Base-by-base conservation (phyloP, 306 rosid genomes). In the Cucurbita moschata region DNA sequence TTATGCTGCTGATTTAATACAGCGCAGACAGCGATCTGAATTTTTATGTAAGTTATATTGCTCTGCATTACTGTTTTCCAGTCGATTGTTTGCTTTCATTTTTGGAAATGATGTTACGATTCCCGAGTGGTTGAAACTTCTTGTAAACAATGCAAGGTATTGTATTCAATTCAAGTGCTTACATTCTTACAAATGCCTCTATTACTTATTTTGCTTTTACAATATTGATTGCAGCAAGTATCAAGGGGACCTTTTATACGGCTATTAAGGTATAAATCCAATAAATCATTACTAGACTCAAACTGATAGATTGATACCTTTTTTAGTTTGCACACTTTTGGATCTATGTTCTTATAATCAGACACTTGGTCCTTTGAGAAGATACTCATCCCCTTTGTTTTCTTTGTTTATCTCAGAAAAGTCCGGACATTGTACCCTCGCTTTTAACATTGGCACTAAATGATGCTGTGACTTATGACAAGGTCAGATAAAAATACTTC, bases 1-100 rank as follows among this genome's bases (percentile, higher is more conserved):
- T 26, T 79, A 76, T 78, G 99, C 99, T 53, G 99, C 99, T 73
- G 99, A 91, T 79, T 79, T 94, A 82, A 89, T 89, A 81, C 86
- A 94, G 75, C 90, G 87, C 15, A 82, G 96, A 75, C 97, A 94
- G 84, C 92, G 97, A 66, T 91, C 97, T 70, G 96, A 89, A 4
- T 91, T 94, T 79, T 89, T 70, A 10, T 85, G 97, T 89, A 82
- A 83, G 96, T 79, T 84, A 53, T 72, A 23, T 47, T 4, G 1
- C 4, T 46, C 57, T 47, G 40, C 56, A 46, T 21, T 26, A 19
- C 1, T 68, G 35, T 69, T 69, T 23, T 14, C 18, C 23, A 7
- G 13, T 78, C 42, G 53, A 5, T 71, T 30, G 56, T 80, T 81
- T 44, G 42, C 50, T 40, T 30, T 30, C 35, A 3, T 30, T 30